Percentiles rank a stretch among this genome's conserved stretches.
Evolutionary conservation across 306 rosid species (phyloP).

Genomic region (Cajanus cajan): DNA sequence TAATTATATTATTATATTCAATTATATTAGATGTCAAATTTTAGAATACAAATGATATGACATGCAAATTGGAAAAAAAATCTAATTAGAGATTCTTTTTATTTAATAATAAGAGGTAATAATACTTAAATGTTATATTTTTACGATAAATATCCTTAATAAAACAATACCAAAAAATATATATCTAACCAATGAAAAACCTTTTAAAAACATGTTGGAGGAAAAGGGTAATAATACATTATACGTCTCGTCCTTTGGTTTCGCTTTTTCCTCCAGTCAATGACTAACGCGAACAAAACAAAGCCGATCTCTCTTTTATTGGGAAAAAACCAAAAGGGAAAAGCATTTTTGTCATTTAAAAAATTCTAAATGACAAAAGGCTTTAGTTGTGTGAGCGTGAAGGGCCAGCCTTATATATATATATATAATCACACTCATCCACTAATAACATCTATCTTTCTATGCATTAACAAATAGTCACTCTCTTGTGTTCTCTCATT

Average conservation of each 20-base stretch:
- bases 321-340: constrained; percentile 9
- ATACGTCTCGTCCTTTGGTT: background rate
- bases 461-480: background rate
- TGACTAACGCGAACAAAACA: background rate
- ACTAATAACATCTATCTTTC: background rate
- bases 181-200: too few species aligned
- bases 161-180: too few species aligned
- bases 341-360: background rate
- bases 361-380: background rate
- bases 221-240: background rate
- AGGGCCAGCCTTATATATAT: background rate
- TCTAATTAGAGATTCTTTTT: too few species aligned
- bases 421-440: background rate
- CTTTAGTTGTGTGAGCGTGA: background rate
- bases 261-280: constrained; percentile 19
- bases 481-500: background rate
- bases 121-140: too few species aligned
- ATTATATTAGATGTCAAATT: too few species aligned
- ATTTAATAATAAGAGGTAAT: too few species aligned
- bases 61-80: too few species aligned
- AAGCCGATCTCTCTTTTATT: background rate
- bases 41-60: too few species aligned
- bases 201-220: background rate
- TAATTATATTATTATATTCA: too few species aligned
- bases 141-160: too few species aligned